Conservation (phyloP, 2,329 filamentous ascomycete genomes). For the Pleurostoma richardsiae region DNA sequence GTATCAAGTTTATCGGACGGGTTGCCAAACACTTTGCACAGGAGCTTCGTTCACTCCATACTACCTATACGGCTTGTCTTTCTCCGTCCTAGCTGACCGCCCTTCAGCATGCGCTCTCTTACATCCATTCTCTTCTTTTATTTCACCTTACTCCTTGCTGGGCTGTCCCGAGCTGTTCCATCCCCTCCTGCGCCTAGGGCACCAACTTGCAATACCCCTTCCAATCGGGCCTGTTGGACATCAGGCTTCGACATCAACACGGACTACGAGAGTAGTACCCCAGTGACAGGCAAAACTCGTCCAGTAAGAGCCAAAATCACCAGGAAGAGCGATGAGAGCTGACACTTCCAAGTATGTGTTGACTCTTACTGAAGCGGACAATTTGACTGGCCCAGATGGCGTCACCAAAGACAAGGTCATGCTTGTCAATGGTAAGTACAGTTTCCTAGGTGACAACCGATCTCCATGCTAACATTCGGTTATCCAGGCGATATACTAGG, state of each 20-base stretch:
- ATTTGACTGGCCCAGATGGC: constrained; percentile 21
- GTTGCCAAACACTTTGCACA: not conserved
- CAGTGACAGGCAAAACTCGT: constrained; percentile 14
- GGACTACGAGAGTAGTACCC: constrained; percentile 18
- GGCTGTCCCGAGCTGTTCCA: constrained; percentile 3
- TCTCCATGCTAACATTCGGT: constrained; percentile 1
- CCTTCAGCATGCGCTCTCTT: not conserved
- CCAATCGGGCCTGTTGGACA: constrained; percentile 20
- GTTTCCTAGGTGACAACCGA: not conserved
- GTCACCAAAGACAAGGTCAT: constrained; percentile 28
- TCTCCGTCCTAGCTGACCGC: not conserved
- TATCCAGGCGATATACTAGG: constrained; percentile 6
- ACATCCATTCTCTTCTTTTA: constrained; percentile 1
- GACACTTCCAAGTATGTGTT: constrained; percentile 14
- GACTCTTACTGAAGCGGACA: constrained; percentile 17
- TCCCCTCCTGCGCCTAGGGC: constrained; percentile 3
- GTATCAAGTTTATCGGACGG: too few relatives aligned
- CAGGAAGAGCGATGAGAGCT: not conserved
- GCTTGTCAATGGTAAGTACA: constrained; percentile 44
- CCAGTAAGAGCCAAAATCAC: constrained; percentile 5
- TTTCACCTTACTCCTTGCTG: constrained; percentile 1
- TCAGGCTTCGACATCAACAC: constrained; percentile 21
- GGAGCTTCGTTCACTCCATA: not conserved
- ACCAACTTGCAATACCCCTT: constrained; percentile 16
- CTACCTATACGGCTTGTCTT: not conserved